A percentile compares a stretch with the other conserved stretches of the same genome.
phyloP scores from a whole-genome alignment of 116 monocot genomes.

The Zostera marina region DNA sequence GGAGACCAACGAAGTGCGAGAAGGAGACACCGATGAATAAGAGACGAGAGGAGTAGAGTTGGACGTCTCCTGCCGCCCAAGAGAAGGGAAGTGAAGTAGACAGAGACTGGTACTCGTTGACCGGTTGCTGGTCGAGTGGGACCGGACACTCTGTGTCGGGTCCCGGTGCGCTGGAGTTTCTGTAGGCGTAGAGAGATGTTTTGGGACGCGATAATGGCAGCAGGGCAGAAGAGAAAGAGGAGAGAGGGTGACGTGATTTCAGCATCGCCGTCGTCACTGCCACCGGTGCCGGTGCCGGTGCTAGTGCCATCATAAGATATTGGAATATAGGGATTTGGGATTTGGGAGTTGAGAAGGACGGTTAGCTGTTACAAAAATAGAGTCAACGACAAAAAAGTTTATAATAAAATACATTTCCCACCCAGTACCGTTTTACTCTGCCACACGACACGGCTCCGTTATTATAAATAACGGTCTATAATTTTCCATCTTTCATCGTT shows the following conservation, averaged over 20 bases:
- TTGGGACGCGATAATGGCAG: background rate
- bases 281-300: too few relatives aligned
- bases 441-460: too few relatives aligned
- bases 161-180: slow-evolving; percentile 32
- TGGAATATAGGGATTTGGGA: too few relatives aligned
- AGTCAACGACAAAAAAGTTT: too few relatives aligned
- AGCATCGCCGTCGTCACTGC: slow-evolving; percentile 4
- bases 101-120: slow-evolving; percentile 84
- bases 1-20: slow-evolving; percentile 52
- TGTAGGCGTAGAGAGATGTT: slow-evolving; percentile 22
- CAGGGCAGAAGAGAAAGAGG: background rate
- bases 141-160: slow-evolving; percentile 73
- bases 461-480: too few relatives aligned
- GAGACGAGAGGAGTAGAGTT: slow-evolving; percentile 49
- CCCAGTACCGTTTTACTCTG: too few relatives aligned
- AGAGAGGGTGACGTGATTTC: background rate
- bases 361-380: too few relatives aligned
- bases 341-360: too few relatives aligned
- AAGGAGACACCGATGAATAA: slow-evolving; percentile 34
- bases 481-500: too few relatives aligned
- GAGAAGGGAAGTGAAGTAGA: slow-evolving; percentile 64
- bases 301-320: too few relatives aligned
- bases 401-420: too few relatives aligned
- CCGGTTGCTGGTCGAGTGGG: slow-evolving; percentile 82
- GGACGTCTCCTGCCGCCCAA: slow-evolving; percentile 52